Evolutionary conservation across 1,139 yeast species (phyloP).

Genomic region (Casaregolazyma lundiana): DNA sequence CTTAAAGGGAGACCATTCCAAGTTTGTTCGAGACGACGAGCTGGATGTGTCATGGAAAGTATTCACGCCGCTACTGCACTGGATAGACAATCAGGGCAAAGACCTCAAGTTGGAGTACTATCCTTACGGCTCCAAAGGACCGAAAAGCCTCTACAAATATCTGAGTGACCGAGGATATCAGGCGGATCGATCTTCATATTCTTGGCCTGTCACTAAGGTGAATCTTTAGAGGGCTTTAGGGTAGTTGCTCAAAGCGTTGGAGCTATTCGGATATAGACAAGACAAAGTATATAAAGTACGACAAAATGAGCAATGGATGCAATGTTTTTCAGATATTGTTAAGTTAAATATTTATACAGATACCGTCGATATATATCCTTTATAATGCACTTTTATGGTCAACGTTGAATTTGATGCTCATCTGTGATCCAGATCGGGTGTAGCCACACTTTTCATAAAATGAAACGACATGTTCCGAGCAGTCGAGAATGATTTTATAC

Average conservation of each 20-base stretch:
- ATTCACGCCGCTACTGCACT: slow-evolving; percentile 82
- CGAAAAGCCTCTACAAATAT: slow-evolving; percentile 57
- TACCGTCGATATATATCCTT: not conserved
- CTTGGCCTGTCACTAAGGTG: slow-evolving; percentile 30
- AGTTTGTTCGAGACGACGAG: slow-evolving; percentile 97
- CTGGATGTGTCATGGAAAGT: slow-evolving; percentile 88
- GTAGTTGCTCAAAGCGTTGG: too few species aligned
- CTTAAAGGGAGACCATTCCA: slow-evolving; percentile 87
- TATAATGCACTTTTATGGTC: slow-evolving; percentile 21
- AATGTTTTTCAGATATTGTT: not conserved
- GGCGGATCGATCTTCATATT: slow-evolving; percentile 38
- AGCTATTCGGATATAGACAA: too few species aligned
- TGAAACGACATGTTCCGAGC: slow-evolving; percentile 72
- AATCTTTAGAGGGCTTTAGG: slow-evolving; percentile 21
- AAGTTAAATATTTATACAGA: not conserved
- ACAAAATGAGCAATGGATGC: too few species aligned
- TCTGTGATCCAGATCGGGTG: slow-evolving; percentile 56
- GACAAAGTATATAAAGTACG: too few species aligned
- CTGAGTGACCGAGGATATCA: slow-evolving; percentile 66
- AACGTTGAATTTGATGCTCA: slow-evolving; percentile 41
- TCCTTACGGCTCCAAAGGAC: slow-evolving; percentile 92
- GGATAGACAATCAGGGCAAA: slow-evolving; percentile 51
- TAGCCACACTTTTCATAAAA: slow-evolving; percentile 88
- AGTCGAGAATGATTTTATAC: slow-evolving; percentile 86
- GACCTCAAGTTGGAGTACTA: slow-evolving; percentile 55